These are phyloP conservation scores for Hypomontagnella monticulosa DNA, from an alignment of 495 filamentous ascomycete species.

Conservation along the genomic window DNA sequence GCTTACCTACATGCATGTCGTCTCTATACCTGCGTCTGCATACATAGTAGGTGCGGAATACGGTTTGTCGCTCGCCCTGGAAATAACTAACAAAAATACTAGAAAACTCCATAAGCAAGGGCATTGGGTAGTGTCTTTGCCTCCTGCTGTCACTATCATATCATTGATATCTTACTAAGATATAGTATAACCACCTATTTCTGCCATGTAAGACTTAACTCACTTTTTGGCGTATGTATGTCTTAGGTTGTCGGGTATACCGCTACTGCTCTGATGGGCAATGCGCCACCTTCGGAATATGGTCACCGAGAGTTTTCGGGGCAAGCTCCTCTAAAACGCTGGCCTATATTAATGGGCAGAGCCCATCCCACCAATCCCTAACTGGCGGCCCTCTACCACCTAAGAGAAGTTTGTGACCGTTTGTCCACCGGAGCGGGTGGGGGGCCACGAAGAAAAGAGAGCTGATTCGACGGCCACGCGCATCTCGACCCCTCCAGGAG, in stretches of 20 bases:
- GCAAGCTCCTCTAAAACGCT: background rate
- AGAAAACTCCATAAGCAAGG: background rate
- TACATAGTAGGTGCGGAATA: background rate
- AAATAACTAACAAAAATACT: background rate
- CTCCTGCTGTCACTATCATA: conserved; percentile 9
- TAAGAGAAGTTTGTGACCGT: background rate
- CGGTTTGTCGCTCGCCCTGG: conserved; percentile 15
- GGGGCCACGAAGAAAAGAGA: background rate
- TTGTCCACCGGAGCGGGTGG: conserved; percentile 18
- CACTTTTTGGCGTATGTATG: conserved; percentile 5
- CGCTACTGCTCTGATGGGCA: conserved; percentile 22
- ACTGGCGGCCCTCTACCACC: conserved; percentile 19
- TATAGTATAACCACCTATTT: background rate
- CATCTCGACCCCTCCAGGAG: conserved; percentile 15
- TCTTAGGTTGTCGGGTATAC: background rate
- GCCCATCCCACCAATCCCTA: conserved; percentile 22
- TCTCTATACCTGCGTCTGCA: background rate
- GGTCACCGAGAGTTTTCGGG: conserved; percentile 26
- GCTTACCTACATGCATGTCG: conserved; percentile 5
- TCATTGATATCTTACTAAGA: conserved; percentile 1
- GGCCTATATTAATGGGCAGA: conserved; percentile 23
- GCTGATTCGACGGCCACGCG: conserved; percentile 29
- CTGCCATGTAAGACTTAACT: conserved; percentile 15
- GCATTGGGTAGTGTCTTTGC: background rate
- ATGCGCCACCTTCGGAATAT: conserved; percentile 35